phyloP scores from a whole-genome alignment of 495 filamentous ascomycete genomes.

The Darksidea phi region DNA sequence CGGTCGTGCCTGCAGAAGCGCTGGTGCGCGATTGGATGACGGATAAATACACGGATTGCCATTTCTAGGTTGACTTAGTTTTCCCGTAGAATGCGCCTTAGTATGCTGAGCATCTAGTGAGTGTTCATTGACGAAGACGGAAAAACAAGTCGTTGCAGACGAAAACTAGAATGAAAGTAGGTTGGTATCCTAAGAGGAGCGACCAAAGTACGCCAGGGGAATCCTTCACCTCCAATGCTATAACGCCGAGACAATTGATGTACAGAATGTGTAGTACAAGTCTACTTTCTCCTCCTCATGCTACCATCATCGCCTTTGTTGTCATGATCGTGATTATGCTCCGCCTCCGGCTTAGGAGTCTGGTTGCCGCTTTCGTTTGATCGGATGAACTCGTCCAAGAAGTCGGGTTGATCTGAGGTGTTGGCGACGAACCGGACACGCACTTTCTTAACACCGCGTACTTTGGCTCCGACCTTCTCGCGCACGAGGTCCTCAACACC shows the following conservation, averaged over 20 bases:
- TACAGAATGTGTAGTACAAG: constrained; percentile 27
- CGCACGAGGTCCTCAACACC: constrained; percentile 71
- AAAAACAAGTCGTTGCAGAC: too few relatives aligned
- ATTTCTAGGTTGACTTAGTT: constrained; percentile 6
- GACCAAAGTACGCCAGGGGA: constrained; percentile 1
- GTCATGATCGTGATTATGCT: constrained; percentile 42
- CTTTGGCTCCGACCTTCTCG: constrained; percentile 64
- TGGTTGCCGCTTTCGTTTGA: constrained; percentile 60
- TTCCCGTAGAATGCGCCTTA: background rate
- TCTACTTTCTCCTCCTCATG: constrained; percentile 37
- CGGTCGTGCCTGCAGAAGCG: constrained; percentile 21
- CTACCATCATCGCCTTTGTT: constrained; percentile 45
- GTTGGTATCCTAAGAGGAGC: too few relatives aligned
- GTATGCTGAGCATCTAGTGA: background rate
- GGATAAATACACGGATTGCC: constrained; percentile 29
- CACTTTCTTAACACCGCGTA: constrained; percentile 77
- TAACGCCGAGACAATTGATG: constrained; percentile 1
- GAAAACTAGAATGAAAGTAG: too few relatives aligned
- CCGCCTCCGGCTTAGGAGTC: constrained; percentile 66
- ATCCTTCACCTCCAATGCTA: constrained; percentile 3
- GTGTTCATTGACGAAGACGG: background rate
- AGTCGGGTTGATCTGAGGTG: constrained; percentile 50
- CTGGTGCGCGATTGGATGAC: constrained; percentile 9
- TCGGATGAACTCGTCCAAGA: constrained; percentile 77
- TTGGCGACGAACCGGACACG: constrained; percentile 77